These are phyloP conservation scores for Apiospora kogelbergensis DNA, from an alignment of 2,329 filamentous ascomycete genomes.

Conservation along the genomic window DNA sequence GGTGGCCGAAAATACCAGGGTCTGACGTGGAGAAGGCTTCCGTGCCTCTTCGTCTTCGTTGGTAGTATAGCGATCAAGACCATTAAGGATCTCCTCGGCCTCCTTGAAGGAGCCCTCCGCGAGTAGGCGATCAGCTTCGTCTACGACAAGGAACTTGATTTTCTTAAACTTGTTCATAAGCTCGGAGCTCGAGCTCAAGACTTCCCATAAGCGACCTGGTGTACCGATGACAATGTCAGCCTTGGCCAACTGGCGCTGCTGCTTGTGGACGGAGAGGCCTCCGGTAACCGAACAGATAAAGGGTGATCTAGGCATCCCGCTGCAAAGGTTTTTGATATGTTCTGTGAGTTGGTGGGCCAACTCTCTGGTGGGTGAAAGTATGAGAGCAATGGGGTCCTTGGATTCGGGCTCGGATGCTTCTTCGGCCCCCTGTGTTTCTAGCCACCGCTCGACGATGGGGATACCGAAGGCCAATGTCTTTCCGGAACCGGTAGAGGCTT, in stretches of 20 bases:
- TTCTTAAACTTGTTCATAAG: slow-evolving; percentile 69
- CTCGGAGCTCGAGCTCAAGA: slow-evolving; percentile 73
- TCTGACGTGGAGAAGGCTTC: slow-evolving; percentile 63
- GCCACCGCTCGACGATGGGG: slow-evolving; percentile 83
- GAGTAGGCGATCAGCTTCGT: slow-evolving; percentile 90
- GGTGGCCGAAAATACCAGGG: slow-evolving; percentile 93
- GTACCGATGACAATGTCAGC: slow-evolving; percentile 94
- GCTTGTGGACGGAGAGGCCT: slow-evolving; percentile 91
- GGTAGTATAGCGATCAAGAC: slow-evolving; percentile 69
- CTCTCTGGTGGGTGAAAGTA: slow-evolving; percentile 90
- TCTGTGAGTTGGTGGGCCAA: slow-evolving; percentile 87
- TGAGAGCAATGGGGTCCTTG: slow-evolving; percentile 67
- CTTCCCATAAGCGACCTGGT: slow-evolving; percentile 91
- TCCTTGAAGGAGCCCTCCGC: slow-evolving; percentile 96
- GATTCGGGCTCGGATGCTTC: slow-evolving; percentile 26
- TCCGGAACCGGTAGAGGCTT: slow-evolving; percentile 93
- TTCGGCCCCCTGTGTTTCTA: slow-evolving; percentile 46
- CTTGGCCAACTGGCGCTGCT: slow-evolving; percentile 77
- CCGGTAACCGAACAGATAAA: slow-evolving; percentile 89
- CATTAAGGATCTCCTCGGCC: slow-evolving; percentile 80
- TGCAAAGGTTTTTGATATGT: slow-evolving; percentile 76
- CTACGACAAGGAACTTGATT: slow-evolving; percentile 82
- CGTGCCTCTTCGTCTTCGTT: slow-evolving; percentile 50
- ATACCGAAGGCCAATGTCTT: slow-evolving; percentile 96
- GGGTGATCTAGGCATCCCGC: slow-evolving; percentile 57